Evolutionary conservation across 106 monocot species (phyloP).

Genomic region (Dendrobium catenatum): DNA sequence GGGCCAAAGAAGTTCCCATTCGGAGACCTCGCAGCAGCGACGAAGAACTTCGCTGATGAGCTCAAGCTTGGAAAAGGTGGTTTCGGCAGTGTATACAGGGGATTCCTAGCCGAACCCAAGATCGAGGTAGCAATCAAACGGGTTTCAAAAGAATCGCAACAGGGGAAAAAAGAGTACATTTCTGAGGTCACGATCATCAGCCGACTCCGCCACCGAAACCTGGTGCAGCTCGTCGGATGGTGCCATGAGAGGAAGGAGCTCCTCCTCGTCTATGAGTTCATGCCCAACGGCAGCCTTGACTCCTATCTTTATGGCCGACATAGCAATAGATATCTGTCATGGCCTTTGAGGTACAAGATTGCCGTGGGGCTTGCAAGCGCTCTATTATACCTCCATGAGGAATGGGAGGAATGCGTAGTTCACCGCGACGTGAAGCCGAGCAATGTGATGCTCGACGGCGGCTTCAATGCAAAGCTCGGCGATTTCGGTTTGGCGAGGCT

Average conservation of each 20-base stretch:
- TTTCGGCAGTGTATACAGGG: slow-evolving; percentile 24
- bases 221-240: slow-evolving; percentile 20
- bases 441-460: slow-evolving; percentile 24
- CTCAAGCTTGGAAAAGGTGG: slow-evolving; percentile 28
- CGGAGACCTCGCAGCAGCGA: slow-evolving; percentile 8
- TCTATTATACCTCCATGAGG: slow-evolving; percentile 57
- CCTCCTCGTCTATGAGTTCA: no score
- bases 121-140: slow-evolving; percentile 24
- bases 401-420: slow-evolving; percentile 43
- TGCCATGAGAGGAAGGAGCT: no score
- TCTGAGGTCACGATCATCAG: slow-evolving; percentile 24
- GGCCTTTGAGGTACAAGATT: slow-evolving; percentile 38
- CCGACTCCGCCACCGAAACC: slow-evolving; percentile 22
- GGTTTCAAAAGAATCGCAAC: slow-evolving; percentile 13
- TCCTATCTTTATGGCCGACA: slow-evolving; percentile 18
- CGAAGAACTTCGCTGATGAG: slow-evolving; percentile 22
- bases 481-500: slow-evolving; percentile 22
- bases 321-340: slow-evolving; percentile 10
- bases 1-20: slow-evolving; percentile 12
- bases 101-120: slow-evolving; percentile 2
- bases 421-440: slow-evolving; percentile 31
- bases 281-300: no score
- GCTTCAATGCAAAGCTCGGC: slow-evolving; percentile 14
- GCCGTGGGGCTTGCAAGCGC: slow-evolving; percentile 35
- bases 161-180: slow-evolving; percentile 14